These are phyloP conservation scores for Paraurostyla sp. DNA, from an alignment of 73 alveolate genomes.

Conservation along the genomic window DNA sequence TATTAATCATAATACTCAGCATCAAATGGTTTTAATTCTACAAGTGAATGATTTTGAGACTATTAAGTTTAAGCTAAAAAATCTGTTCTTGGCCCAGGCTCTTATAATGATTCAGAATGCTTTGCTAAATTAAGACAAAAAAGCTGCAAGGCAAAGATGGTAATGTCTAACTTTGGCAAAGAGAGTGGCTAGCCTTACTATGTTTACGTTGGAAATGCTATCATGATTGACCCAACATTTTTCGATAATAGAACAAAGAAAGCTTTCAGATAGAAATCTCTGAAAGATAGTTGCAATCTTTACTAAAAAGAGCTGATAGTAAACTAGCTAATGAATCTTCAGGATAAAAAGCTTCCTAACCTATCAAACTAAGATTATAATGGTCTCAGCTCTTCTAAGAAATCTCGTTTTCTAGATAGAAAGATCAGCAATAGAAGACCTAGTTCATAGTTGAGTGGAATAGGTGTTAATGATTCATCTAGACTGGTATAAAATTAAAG, in stretches of 20 bases:
- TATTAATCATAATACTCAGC: neutral
- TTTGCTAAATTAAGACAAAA: slow-evolving; percentile 12
- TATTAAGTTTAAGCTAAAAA: neutral
- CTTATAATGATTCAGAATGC: neutral
- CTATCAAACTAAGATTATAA: neutral
- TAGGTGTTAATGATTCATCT: too few species aligned
- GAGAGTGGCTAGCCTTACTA: slow-evolving; percentile 28
- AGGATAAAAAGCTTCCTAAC: neutral
- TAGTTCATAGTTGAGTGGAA: neutral
- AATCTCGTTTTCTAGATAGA: too few species aligned
- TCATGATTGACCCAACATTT: slow-evolving; percentile 51
- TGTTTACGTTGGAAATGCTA: slow-evolving; percentile 39
- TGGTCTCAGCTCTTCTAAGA: too few species aligned
- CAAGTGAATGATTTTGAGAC: slow-evolving; percentile 18
- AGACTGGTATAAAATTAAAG: too few species aligned
- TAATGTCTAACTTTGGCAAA: neutral
- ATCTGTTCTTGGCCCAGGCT: slow-evolving; percentile 24
- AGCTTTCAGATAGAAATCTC: neutral
- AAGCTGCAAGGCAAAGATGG: neutral
- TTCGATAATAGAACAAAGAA: slow-evolving; percentile 25
- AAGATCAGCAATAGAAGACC: neutral
- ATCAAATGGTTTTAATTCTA: slow-evolving; percentile 11
- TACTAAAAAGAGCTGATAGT: slow-evolving; percentile 33
- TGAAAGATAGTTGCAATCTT: neutral
- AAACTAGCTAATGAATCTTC: neutral